Base-by-base conservation (phyloP, 768 basidiomycete genomes). In the Coprinellus aureogranulatus region DNA sequence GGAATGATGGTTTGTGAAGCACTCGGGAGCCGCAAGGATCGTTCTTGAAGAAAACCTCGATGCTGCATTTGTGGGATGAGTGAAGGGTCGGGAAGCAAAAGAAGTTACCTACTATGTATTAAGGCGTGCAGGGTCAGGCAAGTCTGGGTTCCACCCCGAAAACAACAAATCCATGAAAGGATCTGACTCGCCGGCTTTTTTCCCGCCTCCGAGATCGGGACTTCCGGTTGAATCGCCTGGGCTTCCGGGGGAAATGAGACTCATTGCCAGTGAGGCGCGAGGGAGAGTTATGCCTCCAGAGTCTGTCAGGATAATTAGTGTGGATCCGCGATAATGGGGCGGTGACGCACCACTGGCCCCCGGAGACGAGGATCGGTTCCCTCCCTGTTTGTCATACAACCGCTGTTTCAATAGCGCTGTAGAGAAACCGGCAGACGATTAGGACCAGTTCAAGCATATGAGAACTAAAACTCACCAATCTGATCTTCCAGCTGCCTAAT, bases 21-120 rank as follows among this genome's bases (percentile, higher is more conserved):
- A 95, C 85, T 46, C 90, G 83, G 25, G 92, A 88, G 46, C 90
- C 86, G 65, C 91, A 92, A 42, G 93, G 92, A 68, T 94, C 92
- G 64, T 87, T 88, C 67, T 84, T 84, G 72, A 96, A 97, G 73
- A 94, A 97, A 11, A 89, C 77, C 34, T 94, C 90, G 66, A 96
- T 83, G 60, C 91, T 94, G 63, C 59, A 49, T 46, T 40, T 56
- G 40, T 58, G 59, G 30, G 64, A 61, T 20, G 60, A 53, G 31
- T 51, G 48, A 50, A 51, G 42, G 30, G 23, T 14, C 53, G 45
- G n/a, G 22, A 22, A 16, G 65, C 14, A 54, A 48, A 31, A 57
- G 54, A 51, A 20, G 53, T 53, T n/a, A 76, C 86, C 57, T 62
- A 92, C 90, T 89, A 90, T 70, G 90, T 89, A 62, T 85, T 81